Percentiles rank a stretch among this genome's conserved stretches.
Evolutionary conservation across 495 filamentous ascomycete genomes (phyloP).

Genomic region (Lasiosphaeris hirsuta): DNA sequence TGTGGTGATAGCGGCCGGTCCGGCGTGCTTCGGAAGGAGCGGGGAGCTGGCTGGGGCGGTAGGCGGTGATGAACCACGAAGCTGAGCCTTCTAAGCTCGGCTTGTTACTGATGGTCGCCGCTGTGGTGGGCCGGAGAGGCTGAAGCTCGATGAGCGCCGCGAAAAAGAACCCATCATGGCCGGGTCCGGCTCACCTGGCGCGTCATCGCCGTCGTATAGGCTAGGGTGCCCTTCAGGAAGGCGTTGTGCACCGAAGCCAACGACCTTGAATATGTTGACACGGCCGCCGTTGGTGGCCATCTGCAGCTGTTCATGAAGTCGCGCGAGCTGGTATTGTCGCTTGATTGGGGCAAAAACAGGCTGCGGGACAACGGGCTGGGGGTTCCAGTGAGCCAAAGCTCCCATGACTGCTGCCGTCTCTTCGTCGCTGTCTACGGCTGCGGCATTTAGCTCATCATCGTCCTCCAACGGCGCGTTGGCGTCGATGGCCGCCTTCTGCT

Average conservation of each 20-base stretch:
- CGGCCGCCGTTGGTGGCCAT: slow-evolving; percentile 62
- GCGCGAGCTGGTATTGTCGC: slow-evolving; percentile 73
- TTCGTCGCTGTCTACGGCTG: slow-evolving; percentile 85
- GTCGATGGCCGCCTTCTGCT: slow-evolving; percentile 92
- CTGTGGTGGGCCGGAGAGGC: slow-evolving; percentile 38
- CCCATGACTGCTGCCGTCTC: slow-evolving; percentile 86
- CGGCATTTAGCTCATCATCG: slow-evolving; percentile 69
- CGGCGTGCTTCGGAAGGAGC: no score
- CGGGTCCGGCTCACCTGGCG: slow-evolving; percentile 43
- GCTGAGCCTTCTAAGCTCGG: no score
- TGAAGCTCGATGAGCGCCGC: slow-evolving; percentile 43
- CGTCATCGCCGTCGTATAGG: slow-evolving; percentile 40
- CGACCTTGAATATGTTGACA: slow-evolving; percentile 54
- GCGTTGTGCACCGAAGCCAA: slow-evolving; percentile 44
- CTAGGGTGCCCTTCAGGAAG: slow-evolving; percentile 43
- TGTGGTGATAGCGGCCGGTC: no score
- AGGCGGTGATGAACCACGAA: no score
- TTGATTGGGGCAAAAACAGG: slow-evolving; percentile 64
- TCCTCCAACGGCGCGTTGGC: slow-evolving; percentile 90
- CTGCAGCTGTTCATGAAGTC: slow-evolving; percentile 84
- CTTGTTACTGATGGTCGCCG: slow-evolving; percentile 38
- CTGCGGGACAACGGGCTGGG: slow-evolving; percentile 65
- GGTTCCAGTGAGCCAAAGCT: slow-evolving; percentile 69
- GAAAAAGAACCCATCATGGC: slow-evolving; percentile 30
- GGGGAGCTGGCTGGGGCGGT: no score